Conservation (phyloP, 2,329 filamentous ascomycete genomes). For the Cercospora canescens region DNA sequence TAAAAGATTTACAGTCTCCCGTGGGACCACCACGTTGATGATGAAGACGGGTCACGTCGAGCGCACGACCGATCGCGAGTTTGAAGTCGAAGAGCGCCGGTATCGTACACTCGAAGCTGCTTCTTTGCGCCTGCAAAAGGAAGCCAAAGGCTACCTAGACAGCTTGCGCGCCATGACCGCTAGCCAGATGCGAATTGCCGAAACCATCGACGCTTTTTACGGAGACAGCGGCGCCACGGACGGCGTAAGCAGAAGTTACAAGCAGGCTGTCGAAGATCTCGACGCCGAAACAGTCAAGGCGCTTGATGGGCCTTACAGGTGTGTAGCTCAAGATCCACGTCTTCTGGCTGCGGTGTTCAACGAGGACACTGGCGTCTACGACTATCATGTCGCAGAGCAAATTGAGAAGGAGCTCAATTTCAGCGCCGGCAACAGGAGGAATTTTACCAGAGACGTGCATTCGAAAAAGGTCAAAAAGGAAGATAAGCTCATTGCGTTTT, state of each 20-base stretch:
- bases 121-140: conserved; percentile 88
- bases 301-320: conserved; percentile 91
- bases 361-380: conserved; percentile 21
- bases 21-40: conserved; percentile 99
- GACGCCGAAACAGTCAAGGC: conserved; percentile 99
- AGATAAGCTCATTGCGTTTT: conserved; percentile 34
- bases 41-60: conserved; percentile 99
- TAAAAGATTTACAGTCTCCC: conserved; percentile 95
- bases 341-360: conserved; percentile 19
- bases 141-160: conserved; percentile 97
- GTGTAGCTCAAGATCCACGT: conserved; percentile 32
- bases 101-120: conserved; percentile 98
- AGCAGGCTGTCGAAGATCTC: conserved; percentile 95
- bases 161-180: conserved; percentile 98
- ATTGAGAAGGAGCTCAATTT: conserved; percentile 34
- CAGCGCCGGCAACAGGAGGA: conserved; percentile 24
- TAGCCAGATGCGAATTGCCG: conserved; percentile 98
- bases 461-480: conserved; percentile 16
- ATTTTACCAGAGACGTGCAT: conserved; percentile 19
- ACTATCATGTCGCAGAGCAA: conserved; percentile 21
- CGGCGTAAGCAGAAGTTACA: conserved; percentile 94
- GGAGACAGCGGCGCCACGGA: conserved; percentile 93
- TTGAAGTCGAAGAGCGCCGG: conserved; percentile 89
- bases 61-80: conserved; percentile 97
- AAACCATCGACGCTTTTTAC: conserved; percentile 99